Percentiles rank a stretch among this genome's conserved stretches.
Evolutionary conservation across 2,329 filamentous ascomycete genomes (phyloP).

Genomic region (Arthroderma sp.): DNA sequence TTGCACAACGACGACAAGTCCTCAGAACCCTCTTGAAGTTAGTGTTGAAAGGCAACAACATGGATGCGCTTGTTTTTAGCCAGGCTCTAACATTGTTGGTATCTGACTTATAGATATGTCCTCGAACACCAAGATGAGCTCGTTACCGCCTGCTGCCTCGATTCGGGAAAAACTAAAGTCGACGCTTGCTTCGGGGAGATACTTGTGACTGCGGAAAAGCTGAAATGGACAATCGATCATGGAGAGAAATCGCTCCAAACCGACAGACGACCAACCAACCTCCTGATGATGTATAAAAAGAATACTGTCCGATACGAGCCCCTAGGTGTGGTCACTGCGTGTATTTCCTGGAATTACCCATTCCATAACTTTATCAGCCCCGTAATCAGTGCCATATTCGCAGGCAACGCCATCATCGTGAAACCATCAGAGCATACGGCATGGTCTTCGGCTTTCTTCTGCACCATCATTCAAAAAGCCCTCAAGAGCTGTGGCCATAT

Average conservation of each 20-base stretch:
- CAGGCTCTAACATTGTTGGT: neutral
- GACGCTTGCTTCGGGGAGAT: conserved; percentile 92
- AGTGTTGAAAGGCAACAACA: neutral
- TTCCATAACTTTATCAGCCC: conserved; percentile 93
- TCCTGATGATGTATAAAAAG: conserved; percentile 90
- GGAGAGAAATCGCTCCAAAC: conserved; percentile 68
- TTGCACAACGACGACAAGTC: conserved; percentile 63
- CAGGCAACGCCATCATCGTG: conserved; percentile 81
- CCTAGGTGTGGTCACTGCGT: conserved; percentile 78
- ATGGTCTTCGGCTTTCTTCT: conserved; percentile 79
- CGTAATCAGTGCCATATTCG: conserved; percentile 77
- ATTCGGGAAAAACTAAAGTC: conserved; percentile 92
- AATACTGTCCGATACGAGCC: conserved; percentile 87
- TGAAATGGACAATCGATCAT: conserved; percentile 85
- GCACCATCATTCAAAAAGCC: conserved; percentile 62
- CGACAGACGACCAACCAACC: conserved; percentile 66
- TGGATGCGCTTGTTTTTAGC: neutral
- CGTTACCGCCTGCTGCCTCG: conserved; percentile 70
- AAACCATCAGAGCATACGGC: conserved; percentile 94
- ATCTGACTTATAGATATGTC: conserved; percentile 42
- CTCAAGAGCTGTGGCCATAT: conserved; percentile 72
- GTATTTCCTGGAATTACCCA: conserved; percentile 94
- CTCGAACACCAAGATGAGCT: conserved; percentile 83
- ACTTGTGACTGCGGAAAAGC: conserved; percentile 81
- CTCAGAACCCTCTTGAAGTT: conserved; percentile 63